Conservation (phyloP, 495 filamentous ascomycete species). For the Hamigera avellanea region DNA sequence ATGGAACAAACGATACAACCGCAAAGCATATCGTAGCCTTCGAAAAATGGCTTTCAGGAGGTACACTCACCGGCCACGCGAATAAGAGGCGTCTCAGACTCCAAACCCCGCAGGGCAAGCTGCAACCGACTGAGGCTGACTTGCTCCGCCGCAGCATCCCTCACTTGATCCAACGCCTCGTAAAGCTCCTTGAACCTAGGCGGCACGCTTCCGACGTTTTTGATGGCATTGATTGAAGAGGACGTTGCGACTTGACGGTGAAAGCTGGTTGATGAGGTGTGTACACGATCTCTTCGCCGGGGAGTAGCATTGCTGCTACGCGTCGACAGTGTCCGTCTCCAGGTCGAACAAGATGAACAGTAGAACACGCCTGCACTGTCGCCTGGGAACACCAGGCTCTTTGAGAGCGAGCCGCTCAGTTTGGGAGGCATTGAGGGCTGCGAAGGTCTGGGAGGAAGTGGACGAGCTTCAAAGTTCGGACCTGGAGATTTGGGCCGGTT, state of each 20-base stretch:
- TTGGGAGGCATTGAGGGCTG: conserved; percentile 26
- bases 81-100: conserved; percentile 51
- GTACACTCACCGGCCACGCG: conserved; percentile 48
- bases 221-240: conserved; percentile 15
- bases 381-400: conserved; percentile 21
- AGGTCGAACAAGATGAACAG: conserved; percentile 29
- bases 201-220: conserved; percentile 20
- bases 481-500: too few relatives aligned
- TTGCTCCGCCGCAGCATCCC: conserved; percentile 48
- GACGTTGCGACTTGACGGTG: conserved; percentile 6
- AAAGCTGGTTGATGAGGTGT: background rate
- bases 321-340: conserved; percentile 22
- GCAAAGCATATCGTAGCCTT: too few relatives aligned
- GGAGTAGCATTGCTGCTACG: conserved; percentile 4
- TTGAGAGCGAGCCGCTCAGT: conserved; percentile 26
- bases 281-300: background rate
- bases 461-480: conserved; percentile 2
- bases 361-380: conserved; percentile 16
- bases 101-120: conserved; percentile 67
- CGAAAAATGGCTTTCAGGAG: too few relatives aligned
- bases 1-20: too few relatives aligned
- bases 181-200: conserved; percentile 41
- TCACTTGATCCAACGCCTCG: conserved; percentile 46
- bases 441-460: conserved; percentile 3
- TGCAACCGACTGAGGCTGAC: conserved; percentile 68